Evolutionary conservation across 73 alveolate genomes (phyloP).

Genomic region (Blepharisma japonicum): DNA sequence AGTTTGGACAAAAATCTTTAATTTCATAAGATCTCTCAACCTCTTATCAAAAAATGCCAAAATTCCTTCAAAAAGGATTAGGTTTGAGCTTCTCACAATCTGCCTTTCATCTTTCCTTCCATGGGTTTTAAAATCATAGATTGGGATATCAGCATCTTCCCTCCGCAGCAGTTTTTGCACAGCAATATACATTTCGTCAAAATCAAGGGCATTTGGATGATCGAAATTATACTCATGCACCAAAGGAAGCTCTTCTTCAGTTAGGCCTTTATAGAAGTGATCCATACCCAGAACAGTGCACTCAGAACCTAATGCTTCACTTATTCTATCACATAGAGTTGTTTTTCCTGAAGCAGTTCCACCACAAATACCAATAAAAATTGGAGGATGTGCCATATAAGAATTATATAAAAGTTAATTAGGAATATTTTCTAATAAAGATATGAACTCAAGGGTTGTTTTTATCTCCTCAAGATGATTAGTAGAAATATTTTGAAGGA

Average conservation of each 20-base stretch:
- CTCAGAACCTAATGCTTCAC: slow-evolving; percentile 57
- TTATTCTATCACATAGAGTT: slow-evolving; percentile 73
- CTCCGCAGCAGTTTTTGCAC: slow-evolving; percentile 56
- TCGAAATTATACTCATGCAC: slow-evolving; percentile 77
- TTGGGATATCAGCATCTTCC: slow-evolving; percentile 73
- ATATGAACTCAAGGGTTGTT: background rate
- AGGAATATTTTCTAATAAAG: background rate
- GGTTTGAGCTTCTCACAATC: slow-evolving; percentile 64
- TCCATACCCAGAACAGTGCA: slow-evolving; percentile 78
- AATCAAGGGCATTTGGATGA: slow-evolving; percentile 89
- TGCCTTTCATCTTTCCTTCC: slow-evolving; percentile 51
- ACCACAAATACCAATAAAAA: slow-evolving; percentile 93
- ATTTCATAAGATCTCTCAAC: slow-evolving; percentile 42
- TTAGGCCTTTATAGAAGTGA: slow-evolving; percentile 79
- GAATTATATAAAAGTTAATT: too few species aligned
- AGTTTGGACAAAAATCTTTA: slow-evolving; percentile 7
- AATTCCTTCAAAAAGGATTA: slow-evolving; percentile 95
- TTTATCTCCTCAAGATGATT: background rate
- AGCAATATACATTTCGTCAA: slow-evolving; percentile 60
- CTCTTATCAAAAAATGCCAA: slow-evolving; percentile 88
- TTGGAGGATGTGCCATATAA: slow-evolving; percentile 33
- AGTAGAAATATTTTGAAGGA: background rate
- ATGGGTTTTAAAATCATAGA: slow-evolving; percentile 78
- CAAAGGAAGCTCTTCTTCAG: slow-evolving; percentile 46
- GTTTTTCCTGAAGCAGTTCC: slow-evolving; percentile 99